These are phyloP conservation scores for Amniculicola lignicola DNA, from an alignment of 495 filamentous ascomycete species.

Conservation along the genomic window DNA sequence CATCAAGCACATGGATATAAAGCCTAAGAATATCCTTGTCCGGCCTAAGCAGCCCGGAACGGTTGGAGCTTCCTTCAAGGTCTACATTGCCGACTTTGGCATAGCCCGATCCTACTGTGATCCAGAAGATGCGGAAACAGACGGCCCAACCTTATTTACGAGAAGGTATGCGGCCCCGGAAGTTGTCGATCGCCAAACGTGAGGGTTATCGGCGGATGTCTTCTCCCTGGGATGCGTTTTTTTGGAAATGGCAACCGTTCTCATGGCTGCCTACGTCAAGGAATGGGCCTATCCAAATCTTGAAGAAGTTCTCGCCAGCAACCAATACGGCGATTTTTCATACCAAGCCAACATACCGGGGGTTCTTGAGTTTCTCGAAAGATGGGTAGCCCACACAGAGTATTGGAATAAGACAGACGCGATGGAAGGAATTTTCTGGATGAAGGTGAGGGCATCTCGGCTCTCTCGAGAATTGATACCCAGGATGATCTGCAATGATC, in stretches of 20 bases:
- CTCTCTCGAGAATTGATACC: too few relatives aligned
- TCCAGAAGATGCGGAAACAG: conserved; percentile 29
- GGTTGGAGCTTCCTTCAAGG: not conserved
- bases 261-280: too few relatives aligned
- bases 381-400: too few relatives aligned
- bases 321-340: not conserved
- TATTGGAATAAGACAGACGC: too few relatives aligned
- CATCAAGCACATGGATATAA: conserved; percentile 35
- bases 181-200: conserved; percentile 13
- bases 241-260: conserved; percentile 6
- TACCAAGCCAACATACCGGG: not conserved
- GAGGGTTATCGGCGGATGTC: conserved; percentile 20
- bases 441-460: too few relatives aligned
- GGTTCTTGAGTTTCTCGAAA: too few relatives aligned
- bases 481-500: too few relatives aligned
- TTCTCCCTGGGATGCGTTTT: conserved; percentile 31
- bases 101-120: conserved; percentile 8
- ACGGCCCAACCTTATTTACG: conserved; percentile 20
- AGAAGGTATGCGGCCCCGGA: conserved; percentile 22
- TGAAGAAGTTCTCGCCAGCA: not conserved
- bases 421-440: too few relatives aligned
- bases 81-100: conserved; percentile 21
- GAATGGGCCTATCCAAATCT: too few relatives aligned
- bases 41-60: not conserved
- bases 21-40: conserved; percentile 32